phyloP scores from a whole-genome alignment of 1,139 yeast genomes.

The Suhomyces bolitotheri region DNA sequence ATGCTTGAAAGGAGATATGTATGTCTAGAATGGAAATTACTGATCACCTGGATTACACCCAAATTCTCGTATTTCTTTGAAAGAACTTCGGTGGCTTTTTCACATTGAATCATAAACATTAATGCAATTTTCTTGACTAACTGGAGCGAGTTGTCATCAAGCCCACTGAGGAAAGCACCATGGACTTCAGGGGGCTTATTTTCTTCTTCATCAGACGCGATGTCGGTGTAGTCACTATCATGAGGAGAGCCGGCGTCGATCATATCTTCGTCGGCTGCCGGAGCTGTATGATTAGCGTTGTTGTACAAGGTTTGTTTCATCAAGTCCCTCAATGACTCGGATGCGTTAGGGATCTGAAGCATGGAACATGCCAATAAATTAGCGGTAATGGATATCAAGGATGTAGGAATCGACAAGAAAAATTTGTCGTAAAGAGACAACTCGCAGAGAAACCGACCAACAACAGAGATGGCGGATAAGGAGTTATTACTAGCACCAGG shows the following conservation, averaged over 20 bases:
- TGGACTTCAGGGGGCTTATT: slow-evolving; percentile 46
- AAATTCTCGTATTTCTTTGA: slow-evolving; percentile 51
- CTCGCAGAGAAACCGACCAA: slow-evolving; percentile 72
- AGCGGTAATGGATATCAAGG: slow-evolving; percentile 68
- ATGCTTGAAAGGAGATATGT: slow-evolving; percentile 27
- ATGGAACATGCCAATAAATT: slow-evolving; percentile 73
- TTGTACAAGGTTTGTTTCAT: slow-evolving; percentile 15
- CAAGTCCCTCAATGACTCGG: slow-evolving; percentile 30
- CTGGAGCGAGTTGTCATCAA: slow-evolving; percentile 42
- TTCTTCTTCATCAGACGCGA: slow-evolving; percentile 24
- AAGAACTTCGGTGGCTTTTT: slow-evolving; percentile 55
- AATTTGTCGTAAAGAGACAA: slow-evolving; percentile 70
- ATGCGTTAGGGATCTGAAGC: slow-evolving; percentile 45
- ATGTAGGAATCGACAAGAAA: slow-evolving; percentile 61
- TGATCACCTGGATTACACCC: slow-evolving; percentile 44
- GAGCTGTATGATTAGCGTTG: slow-evolving; percentile 6
- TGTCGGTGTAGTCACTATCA: slow-evolving; percentile 18
- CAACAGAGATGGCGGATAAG: slow-evolving; percentile 53
- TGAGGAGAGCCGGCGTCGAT: slow-evolving; percentile 12
- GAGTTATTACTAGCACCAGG: slow-evolving; percentile 16
- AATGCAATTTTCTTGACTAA: slow-evolving; percentile 46
- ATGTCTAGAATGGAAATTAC: slow-evolving; percentile 33
- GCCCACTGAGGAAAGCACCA: slow-evolving; percentile 55
- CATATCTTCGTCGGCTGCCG: slow-evolving; percentile 12
- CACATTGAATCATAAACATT: slow-evolving; percentile 47